Evolutionary conservation across 768 basidiomycete genomes (phyloP).

Genomic region (Crucibulum laeve): DNA sequence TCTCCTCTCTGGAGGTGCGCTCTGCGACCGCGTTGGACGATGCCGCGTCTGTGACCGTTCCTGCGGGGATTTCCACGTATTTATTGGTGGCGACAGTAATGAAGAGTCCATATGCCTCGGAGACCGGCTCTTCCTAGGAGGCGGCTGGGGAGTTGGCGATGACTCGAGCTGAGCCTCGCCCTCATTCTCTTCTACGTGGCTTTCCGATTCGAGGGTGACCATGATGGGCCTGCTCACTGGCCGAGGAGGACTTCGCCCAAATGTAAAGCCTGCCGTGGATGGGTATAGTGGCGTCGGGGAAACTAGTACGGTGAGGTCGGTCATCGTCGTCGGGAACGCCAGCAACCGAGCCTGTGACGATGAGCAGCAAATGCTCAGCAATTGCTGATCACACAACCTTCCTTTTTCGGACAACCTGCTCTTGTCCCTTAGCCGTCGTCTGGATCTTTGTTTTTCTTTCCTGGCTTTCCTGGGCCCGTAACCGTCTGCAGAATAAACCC

Average conservation of each 20-base stretch:
- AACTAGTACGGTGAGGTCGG: slow-evolving; percentile 48
- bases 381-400: too few relatives aligned
- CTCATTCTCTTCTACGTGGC: slow-evolving; percentile 7
- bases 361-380: too few relatives aligned
- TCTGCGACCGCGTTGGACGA: slow-evolving; percentile 41
- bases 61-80: slow-evolving; percentile 39
- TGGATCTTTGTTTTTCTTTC: too few relatives aligned
- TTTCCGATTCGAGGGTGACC: slow-evolving; percentile 38
- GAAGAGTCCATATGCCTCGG: slow-evolving; percentile 18
- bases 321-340: slow-evolving; percentile 27
- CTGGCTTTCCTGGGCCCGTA: too few relatives aligned
- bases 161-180: slow-evolving; percentile 15
- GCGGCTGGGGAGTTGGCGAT: slow-evolving; percentile 10
- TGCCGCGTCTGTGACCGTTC: slow-evolving; percentile 22
- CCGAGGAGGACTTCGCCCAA: slow-evolving; percentile 21
- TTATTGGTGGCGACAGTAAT: slow-evolving; percentile 43
- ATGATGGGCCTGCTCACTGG: slow-evolving; percentile 30
- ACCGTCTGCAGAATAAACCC: too few relatives aligned
- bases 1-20: slow-evolving; percentile 39
- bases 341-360: slow-evolving; percentile 1
- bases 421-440: too few relatives aligned
- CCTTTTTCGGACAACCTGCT: too few relatives aligned
- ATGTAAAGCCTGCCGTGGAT: slow-evolving; percentile 24
- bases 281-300: slow-evolving; percentile 43
- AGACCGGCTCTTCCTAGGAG: slow-evolving; percentile 9